phyloP scores from a whole-genome alignment of 257 asterid genomes.

The Cinchona pubescens region DNA sequence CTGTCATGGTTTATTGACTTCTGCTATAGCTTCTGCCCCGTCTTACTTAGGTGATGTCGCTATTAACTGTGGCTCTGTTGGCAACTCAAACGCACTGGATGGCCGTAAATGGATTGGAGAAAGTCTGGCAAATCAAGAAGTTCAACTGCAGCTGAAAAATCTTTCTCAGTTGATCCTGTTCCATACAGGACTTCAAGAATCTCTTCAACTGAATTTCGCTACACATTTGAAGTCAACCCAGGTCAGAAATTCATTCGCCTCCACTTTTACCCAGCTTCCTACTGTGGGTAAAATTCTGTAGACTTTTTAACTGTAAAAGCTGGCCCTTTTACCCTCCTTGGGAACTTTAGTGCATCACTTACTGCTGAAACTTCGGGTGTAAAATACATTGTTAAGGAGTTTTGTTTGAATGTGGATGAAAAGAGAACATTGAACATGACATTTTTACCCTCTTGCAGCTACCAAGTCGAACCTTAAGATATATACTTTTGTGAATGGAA shows the following conservation, averaged over 20 bases:
- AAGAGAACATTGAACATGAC: conserved; percentile 30
- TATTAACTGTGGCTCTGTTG: conserved; percentile 7
- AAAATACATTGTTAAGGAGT: conserved; percentile 37
- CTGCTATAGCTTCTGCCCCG: neutral
- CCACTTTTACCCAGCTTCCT: too few relatives aligned
- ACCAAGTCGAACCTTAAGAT: neutral
- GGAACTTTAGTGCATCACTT: conserved; percentile 15
- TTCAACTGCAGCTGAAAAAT: neutral
- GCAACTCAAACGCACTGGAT: conserved; percentile 18
- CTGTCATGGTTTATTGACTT: neutral
- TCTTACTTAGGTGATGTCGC: neutral
- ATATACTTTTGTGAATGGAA: too few relatives aligned
- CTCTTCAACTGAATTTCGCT: too few relatives aligned
- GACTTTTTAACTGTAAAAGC: conserved; percentile 20
- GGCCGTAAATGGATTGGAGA: conserved; percentile 25
- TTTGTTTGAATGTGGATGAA: conserved; percentile 31
- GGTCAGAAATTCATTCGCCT: too few relatives aligned
- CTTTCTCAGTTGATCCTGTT: conserved; percentile 8
- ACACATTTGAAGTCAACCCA: too few relatives aligned
- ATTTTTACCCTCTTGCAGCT: conserved; percentile 30
- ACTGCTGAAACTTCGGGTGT: conserved; percentile 29
- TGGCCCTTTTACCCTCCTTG: conserved; percentile 18
- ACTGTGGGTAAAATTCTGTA: conserved; percentile 18
- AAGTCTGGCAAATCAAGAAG: conserved; percentile 12
- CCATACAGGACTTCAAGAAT: too few relatives aligned